phyloP scores from a whole-genome alignment of 2,329 filamentous ascomycete genomes.

The Alternaria tenuissima region DNA sequence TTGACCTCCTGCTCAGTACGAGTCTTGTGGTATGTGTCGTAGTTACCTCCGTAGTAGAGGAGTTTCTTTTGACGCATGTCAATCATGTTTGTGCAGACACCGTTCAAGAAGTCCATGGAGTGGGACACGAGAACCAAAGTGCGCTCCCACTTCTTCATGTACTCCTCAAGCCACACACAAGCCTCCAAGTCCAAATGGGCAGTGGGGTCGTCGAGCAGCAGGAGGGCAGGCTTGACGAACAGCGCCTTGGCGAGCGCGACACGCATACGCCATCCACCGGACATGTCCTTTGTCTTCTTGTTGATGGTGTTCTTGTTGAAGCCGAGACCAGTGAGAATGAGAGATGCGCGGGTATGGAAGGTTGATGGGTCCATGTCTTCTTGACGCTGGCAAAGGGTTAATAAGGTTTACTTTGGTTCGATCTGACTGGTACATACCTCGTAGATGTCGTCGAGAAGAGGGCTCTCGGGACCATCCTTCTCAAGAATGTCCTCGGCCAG shows the following conservation, averaged over 20 bases:
- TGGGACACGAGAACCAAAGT: slow-evolving; percentile 97
- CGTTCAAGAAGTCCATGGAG: slow-evolving; percentile 99
- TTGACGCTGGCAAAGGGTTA: slow-evolving; percentile 73
- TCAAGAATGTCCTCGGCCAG: slow-evolving; percentile 90
- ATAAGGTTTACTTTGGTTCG: neutral
- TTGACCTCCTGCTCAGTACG: slow-evolving; percentile 93
- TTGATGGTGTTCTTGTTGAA: slow-evolving; percentile 98
- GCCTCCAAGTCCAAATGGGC: slow-evolving; percentile 99
- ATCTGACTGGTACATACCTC: slow-evolving; percentile 69
- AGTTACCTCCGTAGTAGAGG: slow-evolving; percentile 99
- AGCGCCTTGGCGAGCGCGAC: slow-evolving; percentile 96
- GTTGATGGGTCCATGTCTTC: slow-evolving; percentile 99
- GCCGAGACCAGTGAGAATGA: slow-evolving; percentile 97
- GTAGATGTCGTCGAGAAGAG: slow-evolving; percentile 90
- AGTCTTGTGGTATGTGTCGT: slow-evolving; percentile 96
- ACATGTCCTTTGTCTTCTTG: slow-evolving; percentile 99
- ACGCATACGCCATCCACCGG: slow-evolving; percentile 99
- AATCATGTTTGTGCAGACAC: slow-evolving; percentile 97
- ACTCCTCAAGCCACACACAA: slow-evolving; percentile 99
- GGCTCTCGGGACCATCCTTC: slow-evolving; percentile 88
- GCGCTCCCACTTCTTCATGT: slow-evolving; percentile 99
- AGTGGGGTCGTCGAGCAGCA: slow-evolving; percentile 96
- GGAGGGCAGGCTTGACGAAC: slow-evolving; percentile 95
- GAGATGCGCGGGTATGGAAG: slow-evolving; percentile 91
- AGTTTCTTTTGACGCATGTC: slow-evolving; percentile 93